A percentile compares a stretch with the other conserved stretches of the same genome.
Evolutionary conservation across 2,329 filamentous ascomycete species (phyloP).

Genomic region (Orbilia javanica): DNA sequence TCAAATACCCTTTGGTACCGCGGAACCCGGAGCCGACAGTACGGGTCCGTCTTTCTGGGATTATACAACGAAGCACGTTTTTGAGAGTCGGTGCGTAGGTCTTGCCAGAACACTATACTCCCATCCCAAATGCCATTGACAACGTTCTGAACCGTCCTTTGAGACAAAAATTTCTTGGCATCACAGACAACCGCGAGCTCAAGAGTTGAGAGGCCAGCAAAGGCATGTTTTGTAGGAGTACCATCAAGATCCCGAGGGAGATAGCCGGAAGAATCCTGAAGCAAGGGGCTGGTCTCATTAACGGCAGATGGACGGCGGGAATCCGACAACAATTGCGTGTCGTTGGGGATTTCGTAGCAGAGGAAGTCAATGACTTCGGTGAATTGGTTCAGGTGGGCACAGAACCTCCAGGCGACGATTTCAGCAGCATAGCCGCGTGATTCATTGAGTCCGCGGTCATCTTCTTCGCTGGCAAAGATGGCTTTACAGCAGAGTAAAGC

Average conservation of each 20-base stretch:
- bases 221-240: slow-evolving; percentile 75
- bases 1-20: slow-evolving; percentile 88
- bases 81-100: slow-evolving; percentile 76
- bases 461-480: slow-evolving; percentile 54
- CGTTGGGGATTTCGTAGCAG: slow-evolving; percentile 57
- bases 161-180: slow-evolving; percentile 86
- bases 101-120: slow-evolving; percentile 88
- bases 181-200: slow-evolving; percentile 86
- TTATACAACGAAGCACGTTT: slow-evolving; percentile 85
- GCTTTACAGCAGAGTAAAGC: slow-evolving; percentile 57
- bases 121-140: slow-evolving; percentile 88
- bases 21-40: slow-evolving; percentile 81
- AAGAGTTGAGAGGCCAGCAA: slow-evolving; percentile 84
- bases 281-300: slow-evolving; percentile 25
- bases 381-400: slow-evolving; percentile 57
- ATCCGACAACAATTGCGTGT: slow-evolving; percentile 22
- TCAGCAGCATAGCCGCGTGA: slow-evolving; percentile 56
- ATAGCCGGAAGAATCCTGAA: slow-evolving; percentile 18
- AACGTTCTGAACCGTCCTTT: slow-evolving; percentile 83
- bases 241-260: slow-evolving; percentile 68
- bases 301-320: slow-evolving; percentile 28
- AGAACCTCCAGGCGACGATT: slow-evolving; percentile 57
- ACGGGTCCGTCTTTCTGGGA: slow-evolving; percentile 75
- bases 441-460: slow-evolving; percentile 55
- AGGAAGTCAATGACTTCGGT: slow-evolving; percentile 56